Base-by-base conservation (phyloP, 1,284 basidiomycete genomes). In the Trametes hirsuta region DNA sequence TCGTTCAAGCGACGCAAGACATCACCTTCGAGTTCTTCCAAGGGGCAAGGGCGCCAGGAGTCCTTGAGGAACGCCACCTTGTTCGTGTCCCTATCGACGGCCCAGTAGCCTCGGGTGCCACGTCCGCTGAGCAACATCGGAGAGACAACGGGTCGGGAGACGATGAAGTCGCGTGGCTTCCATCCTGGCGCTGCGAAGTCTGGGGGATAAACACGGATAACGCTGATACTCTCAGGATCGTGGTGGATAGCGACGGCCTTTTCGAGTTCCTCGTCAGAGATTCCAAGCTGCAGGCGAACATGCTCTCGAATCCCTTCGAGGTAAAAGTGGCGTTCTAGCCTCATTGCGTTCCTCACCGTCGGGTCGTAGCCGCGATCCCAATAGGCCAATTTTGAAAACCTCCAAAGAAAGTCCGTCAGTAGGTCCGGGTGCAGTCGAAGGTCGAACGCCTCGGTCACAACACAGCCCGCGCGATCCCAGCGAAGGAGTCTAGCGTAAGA, bases 401-500 rank as follows among this genome's bases (percentile, higher is more conserved):
- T n/a, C 50, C 54, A 53, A 1, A 63, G 21, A 37, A 63, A 59
- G 1, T 59, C 54, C 21, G 41, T 45, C 1, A 63, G 46, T 0
- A 41, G 0, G 9, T 59, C 54, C 3, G 61, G 51, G 3, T 46
- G 36, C 15, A 49, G 35, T 18, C 51, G 57, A 14, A 59, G 30
- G 40, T 63, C 54, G 51, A 63, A 63, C 1, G 57, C 35, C 8
- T 30, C 24, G 2, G 58, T 34, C 0, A 59, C 47, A 14, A 63
- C n/a, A 35, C 53, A 53, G 1, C 61, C 61, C 2, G 57, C 39
- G 5, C 61, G 57, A 22, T 63, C 59, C 59, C 59, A 59, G 18
- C 55, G 55, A 22, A 49, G n/a, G 3, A 63, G 30, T 1, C 61
- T 53, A 4, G 61, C 58, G 4, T 4, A n/a, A 5, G 54, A 59